Conservation (phyloP, 192 early-diverging fungal genomes). For the Podila epicladia region DNA sequence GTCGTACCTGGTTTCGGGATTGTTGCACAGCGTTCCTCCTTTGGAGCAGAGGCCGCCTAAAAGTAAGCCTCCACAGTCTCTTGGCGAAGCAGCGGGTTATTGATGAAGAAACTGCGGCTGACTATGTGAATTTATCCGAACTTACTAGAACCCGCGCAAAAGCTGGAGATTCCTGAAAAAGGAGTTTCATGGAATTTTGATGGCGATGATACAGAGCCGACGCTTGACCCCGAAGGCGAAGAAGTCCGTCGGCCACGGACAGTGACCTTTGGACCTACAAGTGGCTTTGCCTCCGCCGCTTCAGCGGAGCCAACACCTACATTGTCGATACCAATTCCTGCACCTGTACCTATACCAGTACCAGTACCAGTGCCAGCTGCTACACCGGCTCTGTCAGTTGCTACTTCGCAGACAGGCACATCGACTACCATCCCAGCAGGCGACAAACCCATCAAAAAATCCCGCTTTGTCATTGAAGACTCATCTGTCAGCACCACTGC, state of each 20-base stretch:
- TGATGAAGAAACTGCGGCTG: not conserved
- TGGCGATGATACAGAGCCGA: constrained; percentile 30
- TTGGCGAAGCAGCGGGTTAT: not conserved
- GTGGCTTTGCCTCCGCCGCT: not conserved
- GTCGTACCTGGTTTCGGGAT: constrained; percentile 62
- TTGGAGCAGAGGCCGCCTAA: constrained; percentile 76
- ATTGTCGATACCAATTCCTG: not conserved
- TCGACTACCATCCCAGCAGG: not conserved
- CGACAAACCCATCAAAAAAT: constrained; percentile 46
- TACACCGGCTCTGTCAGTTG: not conserved
- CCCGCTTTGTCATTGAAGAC: constrained; percentile 51
- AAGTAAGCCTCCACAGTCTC: not conserved
- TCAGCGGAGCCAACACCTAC: not conserved
- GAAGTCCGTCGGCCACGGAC: constrained; percentile 7
- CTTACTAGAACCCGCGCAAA: constrained; percentile 45
- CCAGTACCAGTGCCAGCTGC: not conserved
- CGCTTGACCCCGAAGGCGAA: not conserved
- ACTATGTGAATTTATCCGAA: not conserved
- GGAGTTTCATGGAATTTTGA: constrained; percentile 80
- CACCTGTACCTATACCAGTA: too few relatives aligned
- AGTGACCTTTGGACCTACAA: constrained; percentile 6
- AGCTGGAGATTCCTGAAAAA: constrained; percentile 52
- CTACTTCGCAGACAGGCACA: not conserved
- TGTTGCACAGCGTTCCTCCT: constrained; percentile 71
- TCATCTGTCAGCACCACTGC: not conserved